Base-by-base conservation (phyloP, 192 early-diverging fungal species). In the Backusella macrospora region DNA sequence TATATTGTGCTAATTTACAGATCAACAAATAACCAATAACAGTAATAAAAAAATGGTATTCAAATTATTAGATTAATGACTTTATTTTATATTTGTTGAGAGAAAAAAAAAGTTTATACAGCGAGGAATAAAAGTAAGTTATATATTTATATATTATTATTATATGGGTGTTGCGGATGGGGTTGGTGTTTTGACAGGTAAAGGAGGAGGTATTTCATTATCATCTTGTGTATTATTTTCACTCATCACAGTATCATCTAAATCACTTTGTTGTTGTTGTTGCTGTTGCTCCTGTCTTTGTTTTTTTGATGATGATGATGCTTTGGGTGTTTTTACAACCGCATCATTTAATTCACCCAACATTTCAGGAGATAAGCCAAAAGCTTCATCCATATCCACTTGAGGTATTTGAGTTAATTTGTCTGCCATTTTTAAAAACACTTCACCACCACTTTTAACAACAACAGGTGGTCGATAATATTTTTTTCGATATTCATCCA, bases 381-480 rank as follows among this genome's bases (percentile, higher is more conserved):
- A 55, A 7, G 76, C 70, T 21, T 75, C 73, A 26, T 75, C 73
- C 10, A 70, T 46, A 68, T 81, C 70, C 9, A 78, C 65, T 6
- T 77, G 62, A 29, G 76, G 66, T 65, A 81, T 43, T 23, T 67
- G 47, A 29, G 44, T 73, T n/a, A 77, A 49, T 13, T 76, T 76
- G 44, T 80, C 80, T 9, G 76, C 83, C 72, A 86, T 78, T 65
- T 84, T 84, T 43, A 86, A 76, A 43, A 84, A 88, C 15, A 91
- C 86, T 38, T 92, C 90, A n/a, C 87, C 82, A 0, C 91, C 91
- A 23, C 87, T 89, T 72, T 89, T 87, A 42, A 90, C 91, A 72
- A 91, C 86, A 34, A 88, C 91, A 16, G 90, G 86, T 29, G 91
- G 84, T 40, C 84, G 85, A 5, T 86, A 78, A 67, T 88, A 91